These are phyloP conservation scores for Blastomyces silverae DNA, from an alignment of 2,329 filamentous ascomycete genomes.

Conservation along the genomic window DNA sequence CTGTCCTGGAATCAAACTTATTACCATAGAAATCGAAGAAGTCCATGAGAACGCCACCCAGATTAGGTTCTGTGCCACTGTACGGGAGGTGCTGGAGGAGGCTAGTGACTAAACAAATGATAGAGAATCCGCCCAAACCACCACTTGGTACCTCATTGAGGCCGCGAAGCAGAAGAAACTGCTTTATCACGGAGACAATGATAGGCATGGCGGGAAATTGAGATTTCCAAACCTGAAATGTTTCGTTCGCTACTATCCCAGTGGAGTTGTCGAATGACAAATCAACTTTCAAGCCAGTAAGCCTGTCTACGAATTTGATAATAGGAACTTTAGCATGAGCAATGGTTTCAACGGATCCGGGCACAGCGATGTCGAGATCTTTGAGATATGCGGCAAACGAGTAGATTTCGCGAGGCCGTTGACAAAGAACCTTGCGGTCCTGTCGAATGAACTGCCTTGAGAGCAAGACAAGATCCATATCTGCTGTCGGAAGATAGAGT, in stretches of 20 bases:
- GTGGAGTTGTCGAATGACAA: slow-evolving; percentile 90
- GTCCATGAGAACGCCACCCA: slow-evolving; percentile 74
- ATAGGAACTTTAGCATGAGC: slow-evolving; percentile 75
- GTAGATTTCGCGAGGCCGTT: slow-evolving; percentile 52
- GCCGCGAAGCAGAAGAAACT: slow-evolving; percentile 80
- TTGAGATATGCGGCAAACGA: slow-evolving; percentile 58
- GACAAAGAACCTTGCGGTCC: slow-evolving; percentile 43
- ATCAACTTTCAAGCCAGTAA: slow-evolving; percentile 77
- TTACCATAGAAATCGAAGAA: slow-evolving; percentile 89
- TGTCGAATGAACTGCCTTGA: slow-evolving; percentile 55
- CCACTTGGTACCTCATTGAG: slow-evolving; percentile 88
- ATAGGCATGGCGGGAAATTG: slow-evolving; percentile 79
- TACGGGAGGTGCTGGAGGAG: slow-evolving; percentile 75
- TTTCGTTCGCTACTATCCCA: slow-evolving; percentile 71
- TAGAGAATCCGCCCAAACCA: slow-evolving; percentile 86
- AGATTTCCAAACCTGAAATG: slow-evolving; percentile 71
- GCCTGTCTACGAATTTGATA: slow-evolving; percentile 77
- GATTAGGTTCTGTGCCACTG: slow-evolving; percentile 59
- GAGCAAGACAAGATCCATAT: slow-evolving; percentile 88
- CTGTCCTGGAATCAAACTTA: slow-evolving; percentile 61
- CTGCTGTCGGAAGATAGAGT: slow-evolving; percentile 68
- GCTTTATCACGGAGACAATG: slow-evolving; percentile 82
- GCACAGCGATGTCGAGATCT: slow-evolving; percentile 50
- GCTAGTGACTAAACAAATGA: slow-evolving; percentile 88
- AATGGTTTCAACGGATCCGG: slow-evolving; percentile 60